Evolutionary conservation across 1,284 basidiomycete species (phyloP).

Genomic region (Apiotrichum laibachii): DNA sequence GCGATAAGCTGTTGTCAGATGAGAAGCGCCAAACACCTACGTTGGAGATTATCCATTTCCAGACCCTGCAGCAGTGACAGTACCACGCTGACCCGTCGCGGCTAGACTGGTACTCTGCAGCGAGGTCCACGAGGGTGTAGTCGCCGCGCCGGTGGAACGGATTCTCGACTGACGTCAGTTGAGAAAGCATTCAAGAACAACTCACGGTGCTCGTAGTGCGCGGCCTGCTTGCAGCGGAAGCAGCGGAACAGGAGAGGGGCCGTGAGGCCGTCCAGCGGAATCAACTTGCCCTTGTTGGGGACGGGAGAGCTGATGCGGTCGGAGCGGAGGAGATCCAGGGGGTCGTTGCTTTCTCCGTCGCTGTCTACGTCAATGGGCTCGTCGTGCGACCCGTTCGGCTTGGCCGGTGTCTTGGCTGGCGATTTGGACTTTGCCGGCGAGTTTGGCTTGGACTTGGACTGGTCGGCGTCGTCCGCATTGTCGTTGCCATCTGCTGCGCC

Average conservation of each 20-base stretch:
- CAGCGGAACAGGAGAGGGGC: constrained; percentile 68
- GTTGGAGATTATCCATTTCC: constrained; percentile 66
- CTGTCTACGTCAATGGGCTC: constrained; percentile 19
- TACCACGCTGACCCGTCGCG: constrained; percentile 58
- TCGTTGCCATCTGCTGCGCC: neutral
- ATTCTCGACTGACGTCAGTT: constrained; percentile 26
- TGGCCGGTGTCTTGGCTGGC: neutral
- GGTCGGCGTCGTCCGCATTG: too few species aligned
- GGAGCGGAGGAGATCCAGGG: constrained; percentile 2
- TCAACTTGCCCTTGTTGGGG: neutral
- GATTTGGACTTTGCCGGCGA: neutral
- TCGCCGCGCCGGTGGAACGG: constrained; percentile 21
- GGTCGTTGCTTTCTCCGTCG: constrained; percentile 9
- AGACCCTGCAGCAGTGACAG: constrained; percentile 77
- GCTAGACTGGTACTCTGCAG: constrained; percentile 59
- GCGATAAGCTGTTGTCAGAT: constrained; percentile 64
- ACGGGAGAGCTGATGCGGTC: neutral
- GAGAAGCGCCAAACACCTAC: constrained; percentile 21
- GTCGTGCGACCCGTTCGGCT: neutral
- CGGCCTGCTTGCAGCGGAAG: constrained; percentile 69
- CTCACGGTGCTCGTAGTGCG: constrained; percentile 69
- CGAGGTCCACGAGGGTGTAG: constrained; percentile 23
- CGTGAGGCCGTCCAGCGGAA: neutral
- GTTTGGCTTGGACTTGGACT: neutral
- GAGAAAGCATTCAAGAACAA: neutral